A percentile compares a stretch with the other conserved stretches of the same genome.
Evolutionary conservation across 2,329 filamentous ascomycete genomes (phyloP).

Genomic region (Aspergillus pseudoterreus): DNA sequence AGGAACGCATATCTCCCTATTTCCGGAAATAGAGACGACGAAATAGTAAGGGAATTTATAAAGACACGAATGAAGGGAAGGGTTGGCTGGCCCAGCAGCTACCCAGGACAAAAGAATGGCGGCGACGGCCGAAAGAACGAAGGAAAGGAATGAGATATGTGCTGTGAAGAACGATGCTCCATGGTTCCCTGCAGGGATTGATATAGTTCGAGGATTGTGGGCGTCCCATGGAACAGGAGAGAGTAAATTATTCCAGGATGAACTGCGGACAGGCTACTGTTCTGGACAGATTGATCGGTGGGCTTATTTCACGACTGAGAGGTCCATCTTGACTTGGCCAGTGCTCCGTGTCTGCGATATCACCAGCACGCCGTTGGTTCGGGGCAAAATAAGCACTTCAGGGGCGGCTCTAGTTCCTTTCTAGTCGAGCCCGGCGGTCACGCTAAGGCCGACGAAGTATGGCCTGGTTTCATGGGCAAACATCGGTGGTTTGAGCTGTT

Average conservation of each 20-base stretch:
- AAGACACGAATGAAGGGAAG: constrained; percentile 9
- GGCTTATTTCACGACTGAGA: not conserved
- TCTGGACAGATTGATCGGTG: constrained; percentile 13
- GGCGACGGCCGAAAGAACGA: constrained; percentile 6
- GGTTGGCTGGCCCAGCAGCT: constrained; percentile 15
- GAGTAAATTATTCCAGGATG: constrained; percentile 3
- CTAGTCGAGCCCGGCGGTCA: constrained; percentile 4
- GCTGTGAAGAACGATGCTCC: not conserved
- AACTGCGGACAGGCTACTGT: constrained; percentile 9
- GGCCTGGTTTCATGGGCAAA: constrained; percentile 11
- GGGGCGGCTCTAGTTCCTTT: constrained; percentile 5
- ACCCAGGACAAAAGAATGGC: constrained; percentile 7
- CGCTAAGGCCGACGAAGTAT: constrained; percentile 10
- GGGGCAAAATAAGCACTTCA: constrained; percentile 10
- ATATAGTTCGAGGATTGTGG: constrained; percentile 13
- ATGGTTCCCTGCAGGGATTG: constrained; percentile 4
- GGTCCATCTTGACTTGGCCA: not conserved
- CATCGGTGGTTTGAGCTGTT: constrained; percentile 11
- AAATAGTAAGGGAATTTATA: constrained; percentile 3
- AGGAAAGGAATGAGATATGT: constrained; percentile 5
- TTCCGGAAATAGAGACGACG: constrained; percentile 5
- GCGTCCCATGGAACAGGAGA: constrained; percentile 1
- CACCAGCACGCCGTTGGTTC: constrained; percentile 3
- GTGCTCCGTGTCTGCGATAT: not conserved
- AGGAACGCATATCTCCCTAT: constrained; percentile 11